Conservation (phyloP, 2,329 filamentous ascomycete species). For the Aspergillus flavus region DNA sequence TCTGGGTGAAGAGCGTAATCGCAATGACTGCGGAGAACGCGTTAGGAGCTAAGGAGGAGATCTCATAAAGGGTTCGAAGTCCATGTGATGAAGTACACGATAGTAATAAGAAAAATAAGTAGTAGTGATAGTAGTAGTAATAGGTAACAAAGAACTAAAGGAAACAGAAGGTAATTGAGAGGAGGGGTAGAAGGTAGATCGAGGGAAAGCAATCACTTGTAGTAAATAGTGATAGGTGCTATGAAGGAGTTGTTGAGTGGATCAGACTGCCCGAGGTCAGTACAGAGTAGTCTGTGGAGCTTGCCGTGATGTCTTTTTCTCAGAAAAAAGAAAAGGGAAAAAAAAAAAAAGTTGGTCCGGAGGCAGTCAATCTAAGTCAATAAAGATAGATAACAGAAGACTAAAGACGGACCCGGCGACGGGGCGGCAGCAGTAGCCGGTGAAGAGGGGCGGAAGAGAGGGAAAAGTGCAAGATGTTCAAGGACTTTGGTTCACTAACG, state of each 20-base stretch:
- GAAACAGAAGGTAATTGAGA: slow-evolving; percentile 8
- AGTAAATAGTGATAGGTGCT: slow-evolving; percentile 7
- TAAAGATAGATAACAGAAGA: slow-evolving; percentile 9
- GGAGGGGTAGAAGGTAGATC: neutral
- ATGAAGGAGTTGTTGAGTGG: slow-evolving; percentile 21
- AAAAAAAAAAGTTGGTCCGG: slow-evolving; percentile 5
- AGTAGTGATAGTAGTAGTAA: slow-evolving; percentile 11
- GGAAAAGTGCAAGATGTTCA: slow-evolving; percentile 6
- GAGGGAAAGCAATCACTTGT: slow-evolving; percentile 9
- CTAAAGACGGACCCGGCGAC: slow-evolving; percentile 15
- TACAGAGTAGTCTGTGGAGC: slow-evolving; percentile 20
- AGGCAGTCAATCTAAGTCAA: slow-evolving; percentile 8
- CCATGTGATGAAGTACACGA: neutral
- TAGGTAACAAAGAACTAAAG: slow-evolving; percentile 14
- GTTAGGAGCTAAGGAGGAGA: slow-evolving; percentile 13
- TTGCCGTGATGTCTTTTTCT: slow-evolving; percentile 12
- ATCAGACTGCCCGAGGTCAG: slow-evolving; percentile 26
- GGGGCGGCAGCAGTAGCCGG: slow-evolving; percentile 7
- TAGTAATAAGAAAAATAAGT: slow-evolving; percentile 10
- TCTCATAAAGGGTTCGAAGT: slow-evolving; percentile 5
- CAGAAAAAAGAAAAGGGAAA: neutral
- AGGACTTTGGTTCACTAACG: slow-evolving; percentile 6
- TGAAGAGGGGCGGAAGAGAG: slow-evolving; percentile 9
- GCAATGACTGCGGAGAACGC: slow-evolving; percentile 14
- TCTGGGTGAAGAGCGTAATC: slow-evolving; percentile 10